Evolutionary conservation across 2,329 filamentous ascomycete genomes (phyloP).

Genomic region (Aspergillus thermomutatus): DNA sequence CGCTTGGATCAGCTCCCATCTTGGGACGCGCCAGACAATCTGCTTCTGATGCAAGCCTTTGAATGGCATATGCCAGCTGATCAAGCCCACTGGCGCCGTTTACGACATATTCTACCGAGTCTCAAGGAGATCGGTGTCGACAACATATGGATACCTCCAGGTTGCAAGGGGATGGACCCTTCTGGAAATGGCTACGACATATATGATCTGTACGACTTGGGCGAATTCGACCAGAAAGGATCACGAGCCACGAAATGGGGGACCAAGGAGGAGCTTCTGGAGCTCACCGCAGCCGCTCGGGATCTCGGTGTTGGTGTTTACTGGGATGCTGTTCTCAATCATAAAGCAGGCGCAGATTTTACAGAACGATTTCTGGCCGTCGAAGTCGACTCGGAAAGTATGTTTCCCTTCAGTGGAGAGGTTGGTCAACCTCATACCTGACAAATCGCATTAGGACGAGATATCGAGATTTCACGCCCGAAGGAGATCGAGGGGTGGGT

Average conservation of each 20-base stretch:
- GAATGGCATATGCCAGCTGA: constrained; percentile 69
- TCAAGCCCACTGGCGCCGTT: constrained; percentile 59
- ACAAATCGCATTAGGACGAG: constrained; percentile 46
- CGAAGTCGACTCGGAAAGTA: constrained; percentile 58
- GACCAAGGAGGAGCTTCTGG: constrained; percentile 56
- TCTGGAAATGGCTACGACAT: constrained; percentile 66
- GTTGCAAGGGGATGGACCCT: constrained; percentile 63
- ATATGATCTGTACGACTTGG: constrained; percentile 68
- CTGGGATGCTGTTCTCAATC: constrained; percentile 71
- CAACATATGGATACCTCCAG: constrained; percentile 66
- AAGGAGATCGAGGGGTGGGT: constrained; percentile 67
- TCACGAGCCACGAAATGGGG: constrained; percentile 66
- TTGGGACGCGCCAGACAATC: constrained; percentile 33
- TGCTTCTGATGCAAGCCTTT: constrained; percentile 65
- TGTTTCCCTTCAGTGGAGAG: neutral
- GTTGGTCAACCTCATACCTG: neutral
- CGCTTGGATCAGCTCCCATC: constrained; percentile 25
- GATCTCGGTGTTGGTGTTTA: constrained; percentile 56
- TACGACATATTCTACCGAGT: constrained; percentile 50
- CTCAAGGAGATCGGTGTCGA: constrained; percentile 61
- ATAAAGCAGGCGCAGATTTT: constrained; percentile 66
- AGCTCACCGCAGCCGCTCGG: constrained; percentile 51
- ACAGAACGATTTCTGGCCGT: constrained; percentile 61
- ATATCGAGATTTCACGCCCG: constrained; percentile 51
- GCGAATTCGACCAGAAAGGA: constrained; percentile 71